Conservation (phyloP, 2,329 filamentous ascomycete genomes). For the Penicillium expansum region DNA sequence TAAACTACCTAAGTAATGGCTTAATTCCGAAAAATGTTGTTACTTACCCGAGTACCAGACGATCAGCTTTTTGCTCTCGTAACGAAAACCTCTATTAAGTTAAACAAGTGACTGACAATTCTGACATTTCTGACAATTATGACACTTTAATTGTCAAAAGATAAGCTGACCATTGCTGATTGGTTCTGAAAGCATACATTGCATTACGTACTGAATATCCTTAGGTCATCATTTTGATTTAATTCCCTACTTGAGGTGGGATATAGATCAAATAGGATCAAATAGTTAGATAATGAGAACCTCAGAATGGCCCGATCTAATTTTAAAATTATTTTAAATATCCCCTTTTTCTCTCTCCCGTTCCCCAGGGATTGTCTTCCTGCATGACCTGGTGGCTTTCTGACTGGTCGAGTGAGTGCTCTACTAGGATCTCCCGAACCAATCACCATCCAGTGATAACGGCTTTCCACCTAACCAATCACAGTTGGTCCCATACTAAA, state of each 20-base stretch:
- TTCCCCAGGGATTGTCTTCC: background rate
- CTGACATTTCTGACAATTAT: slow-evolving; percentile 18
- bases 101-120: slow-evolving; percentile 14
- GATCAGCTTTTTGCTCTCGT: slow-evolving; percentile 27
- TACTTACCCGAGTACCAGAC: slow-evolving; percentile 11
- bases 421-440: slow-evolving; percentile 6
- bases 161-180: slow-evolving; percentile 33
- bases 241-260: background rate
- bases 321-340: background rate
- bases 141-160: slow-evolving; percentile 24
- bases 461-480: slow-evolving; percentile 22
- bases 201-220: slow-evolving; percentile 36
- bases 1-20: slow-evolving; percentile 1
- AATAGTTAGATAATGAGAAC: slow-evolving; percentile 11
- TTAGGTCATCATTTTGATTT: slow-evolving; percentile 3
- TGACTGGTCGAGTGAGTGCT: background rate
- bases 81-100: slow-evolving; percentile 16
- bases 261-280: background rate
- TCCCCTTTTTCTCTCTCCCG: background rate
- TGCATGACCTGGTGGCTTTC: background rate
- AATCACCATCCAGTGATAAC: slow-evolving; percentile 30
- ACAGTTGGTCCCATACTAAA: slow-evolving; percentile 9
- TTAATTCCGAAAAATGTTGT: background rate
- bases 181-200: slow-evolving; percentile 25
- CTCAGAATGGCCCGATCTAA: background rate